A percentile compares a stretch with the other conserved stretches of the same genome.
These are phyloP conservation scores for Aspergillus sclerotioniger DNA, from an alignment of 495 filamentous ascomycete species.

Conservation along the genomic window DNA sequence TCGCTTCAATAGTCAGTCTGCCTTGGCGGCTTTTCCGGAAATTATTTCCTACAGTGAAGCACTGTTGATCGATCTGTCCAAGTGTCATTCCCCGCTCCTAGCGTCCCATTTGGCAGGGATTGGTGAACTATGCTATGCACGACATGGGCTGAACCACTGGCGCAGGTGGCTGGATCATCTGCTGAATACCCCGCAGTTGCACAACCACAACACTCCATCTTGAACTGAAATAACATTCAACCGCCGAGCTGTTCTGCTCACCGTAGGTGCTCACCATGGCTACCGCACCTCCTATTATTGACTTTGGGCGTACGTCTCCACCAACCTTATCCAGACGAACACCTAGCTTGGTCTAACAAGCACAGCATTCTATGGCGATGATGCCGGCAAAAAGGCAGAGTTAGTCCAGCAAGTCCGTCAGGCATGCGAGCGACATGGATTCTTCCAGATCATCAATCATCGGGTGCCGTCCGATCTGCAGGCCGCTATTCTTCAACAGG, in stretches of 20 bases:
- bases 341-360: too few relatives aligned
- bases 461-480: slow-evolving; percentile 68
- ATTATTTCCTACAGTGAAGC: too few relatives aligned
- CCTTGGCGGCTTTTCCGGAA: too few relatives aligned
- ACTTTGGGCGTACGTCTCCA: slow-evolving; percentile 3
- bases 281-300: slow-evolving; percentile 14
- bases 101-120: neutral
- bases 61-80: too few relatives aligned
- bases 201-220: neutral
- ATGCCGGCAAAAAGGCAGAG: slow-evolving; percentile 4
- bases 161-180: neutral
- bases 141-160: neutral
- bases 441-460: slow-evolving; percentile 79
- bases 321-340: too few relatives aligned
- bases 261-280: neutral
- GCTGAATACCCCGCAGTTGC: neutral
- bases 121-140: neutral
- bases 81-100: too few relatives aligned
- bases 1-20: too few relatives aligned
- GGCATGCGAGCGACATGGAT: slow-evolving; percentile 60
- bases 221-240: neutral
- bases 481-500: slow-evolving; percentile 61
- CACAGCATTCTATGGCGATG: slow-evolving; percentile 15
- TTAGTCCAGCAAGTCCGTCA: slow-evolving; percentile 17
- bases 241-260: too few relatives aligned